phyloP scores from a whole-genome alignment of 805 yeast species.

The Ogataea paradorogensis region DNA sequence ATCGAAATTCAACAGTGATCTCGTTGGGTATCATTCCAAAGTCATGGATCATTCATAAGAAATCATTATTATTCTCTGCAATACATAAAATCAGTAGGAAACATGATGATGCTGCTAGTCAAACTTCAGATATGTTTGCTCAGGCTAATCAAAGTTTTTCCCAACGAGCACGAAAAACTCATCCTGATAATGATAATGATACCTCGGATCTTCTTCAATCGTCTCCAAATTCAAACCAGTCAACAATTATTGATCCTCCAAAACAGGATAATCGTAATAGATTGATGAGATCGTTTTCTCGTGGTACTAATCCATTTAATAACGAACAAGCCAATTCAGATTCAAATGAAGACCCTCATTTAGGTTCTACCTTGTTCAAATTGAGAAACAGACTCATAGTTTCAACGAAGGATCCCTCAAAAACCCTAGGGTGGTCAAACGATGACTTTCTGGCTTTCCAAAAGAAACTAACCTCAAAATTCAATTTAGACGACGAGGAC shows the following conservation, averaged over 20 bases:
- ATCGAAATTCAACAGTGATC: constrained; percentile 44
- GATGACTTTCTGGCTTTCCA: constrained; percentile 19
- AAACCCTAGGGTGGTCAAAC: constrained; percentile 20
- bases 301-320: background rate
- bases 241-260: background rate
- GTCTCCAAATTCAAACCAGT: background rate
- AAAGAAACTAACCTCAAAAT: constrained; percentile 5
- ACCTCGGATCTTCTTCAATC: background rate
- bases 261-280: background rate
- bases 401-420: constrained; percentile 1
- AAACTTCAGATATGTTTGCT: constrained; percentile 1
- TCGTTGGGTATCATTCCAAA: constrained; percentile 60
- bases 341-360: background rate
- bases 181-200: too few relatives aligned
- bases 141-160: constrained; percentile 1
- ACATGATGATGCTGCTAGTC: constrained; percentile 2
- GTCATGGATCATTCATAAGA: constrained; percentile 46
- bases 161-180: background rate
- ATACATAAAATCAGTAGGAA: constrained; percentile 8
- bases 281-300: background rate
- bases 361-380: background rate
- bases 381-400: background rate
- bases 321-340: background rate
- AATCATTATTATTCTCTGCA: constrained; percentile 13
- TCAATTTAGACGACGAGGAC: background rate